Percentiles rank a stretch among this genome's conserved stretches.
These are phyloP conservation scores for Bothriochloa decipiens DNA, from an alignment of 176 grass and related monocot species.

Conservation along the genomic window DNA sequence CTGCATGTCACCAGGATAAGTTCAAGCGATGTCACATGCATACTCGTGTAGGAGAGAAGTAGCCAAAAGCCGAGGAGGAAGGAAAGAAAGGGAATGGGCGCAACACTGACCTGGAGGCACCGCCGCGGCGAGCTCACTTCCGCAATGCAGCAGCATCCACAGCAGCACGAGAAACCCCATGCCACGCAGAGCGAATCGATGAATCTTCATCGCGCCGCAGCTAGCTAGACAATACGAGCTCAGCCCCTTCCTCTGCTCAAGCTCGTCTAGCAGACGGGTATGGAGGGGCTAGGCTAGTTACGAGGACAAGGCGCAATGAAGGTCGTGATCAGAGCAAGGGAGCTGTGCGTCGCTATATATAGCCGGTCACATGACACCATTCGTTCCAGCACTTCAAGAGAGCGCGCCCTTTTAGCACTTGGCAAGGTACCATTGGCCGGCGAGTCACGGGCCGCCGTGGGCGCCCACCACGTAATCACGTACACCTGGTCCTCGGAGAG, in stretches of 20 bases:
- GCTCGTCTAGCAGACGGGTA: not conserved
- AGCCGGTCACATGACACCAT: not conserved
- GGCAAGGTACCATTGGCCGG: too few species aligned
- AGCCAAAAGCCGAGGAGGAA: not conserved
- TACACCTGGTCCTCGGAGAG: slow-evolving; percentile 40
- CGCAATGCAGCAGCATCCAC: slow-evolving; percentile 46
- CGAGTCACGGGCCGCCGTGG: slow-evolving; percentile 26
- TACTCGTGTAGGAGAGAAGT: not conserved
- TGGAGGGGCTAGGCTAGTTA: not conserved
- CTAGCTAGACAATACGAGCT: not conserved
- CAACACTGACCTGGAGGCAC: slow-evolving; percentile 52
- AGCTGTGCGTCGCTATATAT: slow-evolving; percentile 45
- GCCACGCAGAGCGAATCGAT: slow-evolving; percentile 2
- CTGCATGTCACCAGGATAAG: slow-evolving; percentile 29
- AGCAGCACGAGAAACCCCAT: slow-evolving; percentile 20
- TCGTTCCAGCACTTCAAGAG: not conserved
- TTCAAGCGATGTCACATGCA: slow-evolving; percentile 17
- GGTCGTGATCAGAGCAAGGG: slow-evolving; percentile 33
- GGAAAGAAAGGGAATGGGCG: not conserved
- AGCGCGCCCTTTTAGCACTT: too few species aligned
- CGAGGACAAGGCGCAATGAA: not conserved
- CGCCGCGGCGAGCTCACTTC: slow-evolving; percentile 33
- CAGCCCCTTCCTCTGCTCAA: slow-evolving; percentile 1
- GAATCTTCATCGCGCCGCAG: slow-evolving; percentile 26
- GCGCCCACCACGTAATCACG: slow-evolving; percentile 31